A percentile compares a stretch with the other conserved stretches of the same genome.
phyloP scores from a whole-genome alignment of 192 early-diverging fungal genomes.

The Coemansia sp. region DNA sequence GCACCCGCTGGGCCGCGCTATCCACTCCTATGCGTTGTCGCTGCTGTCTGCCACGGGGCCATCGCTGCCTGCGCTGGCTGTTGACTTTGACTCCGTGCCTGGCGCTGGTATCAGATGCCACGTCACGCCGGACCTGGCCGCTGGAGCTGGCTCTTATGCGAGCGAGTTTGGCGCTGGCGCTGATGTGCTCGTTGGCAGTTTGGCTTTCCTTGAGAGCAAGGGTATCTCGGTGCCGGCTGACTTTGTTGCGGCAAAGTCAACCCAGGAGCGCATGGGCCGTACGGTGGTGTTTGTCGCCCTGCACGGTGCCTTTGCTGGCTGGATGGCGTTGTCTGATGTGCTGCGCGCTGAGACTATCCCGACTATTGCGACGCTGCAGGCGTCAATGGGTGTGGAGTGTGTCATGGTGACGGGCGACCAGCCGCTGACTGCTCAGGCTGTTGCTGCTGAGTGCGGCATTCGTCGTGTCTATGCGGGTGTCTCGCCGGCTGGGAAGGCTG shows the following conservation, averaged over 20 bases:
- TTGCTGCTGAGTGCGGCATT: constrained; percentile 83
- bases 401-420: constrained; percentile 96
- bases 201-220: constrained; percentile 56
- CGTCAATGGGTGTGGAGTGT: constrained; percentile 68
- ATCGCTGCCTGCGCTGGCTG: constrained; percentile 45
- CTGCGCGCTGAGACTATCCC: constrained; percentile 75
- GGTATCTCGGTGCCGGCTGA: constrained; percentile 25
- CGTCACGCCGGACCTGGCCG: constrained; percentile 41
- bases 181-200: constrained; percentile 73
- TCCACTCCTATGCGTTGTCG: constrained; percentile 60
- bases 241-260: constrained; percentile 31
- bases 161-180: constrained; percentile 16
- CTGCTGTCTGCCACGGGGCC: constrained; percentile 27
- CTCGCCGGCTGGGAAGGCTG: constrained; percentile 84
- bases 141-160: constrained; percentile 7
- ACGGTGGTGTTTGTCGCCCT: constrained; percentile 81
- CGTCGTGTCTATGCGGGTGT: constrained; percentile 84
- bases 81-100: constrained; percentile 64
- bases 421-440: constrained; percentile 72
- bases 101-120: constrained; percentile 69
- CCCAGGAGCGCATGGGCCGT: constrained; percentile 65
- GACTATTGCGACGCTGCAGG: constrained; percentile 67
- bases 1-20: constrained; percentile 85
- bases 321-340: constrained; percentile 80
- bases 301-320: constrained; percentile 59